A percentile compares a stretch with the other conserved stretches of the same genome.
Conservation (phyloP, 352 stramenopile genomes). For the Pythium apleroticum region DNA sequence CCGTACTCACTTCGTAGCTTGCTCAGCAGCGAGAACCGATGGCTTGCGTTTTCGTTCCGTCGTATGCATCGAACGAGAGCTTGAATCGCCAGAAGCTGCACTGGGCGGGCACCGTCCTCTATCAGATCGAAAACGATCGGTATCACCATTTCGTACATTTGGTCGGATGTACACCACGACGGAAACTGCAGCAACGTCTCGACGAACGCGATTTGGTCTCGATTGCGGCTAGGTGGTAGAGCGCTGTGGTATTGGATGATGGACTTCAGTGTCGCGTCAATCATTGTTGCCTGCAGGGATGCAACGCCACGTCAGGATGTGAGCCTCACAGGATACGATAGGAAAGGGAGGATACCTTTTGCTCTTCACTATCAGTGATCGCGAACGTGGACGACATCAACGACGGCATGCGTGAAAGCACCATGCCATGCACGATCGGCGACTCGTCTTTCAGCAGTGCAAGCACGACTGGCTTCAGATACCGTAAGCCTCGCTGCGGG, state of each 20-base stretch:
- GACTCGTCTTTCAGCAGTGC: constrained; percentile 69
- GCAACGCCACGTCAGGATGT: neutral
- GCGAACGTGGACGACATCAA: constrained; percentile 55
- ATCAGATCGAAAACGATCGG: constrained; percentile 80
- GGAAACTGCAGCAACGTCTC: constrained; percentile 62
- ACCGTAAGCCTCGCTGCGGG: constrained; percentile 56
- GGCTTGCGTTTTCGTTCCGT: constrained; percentile 60
- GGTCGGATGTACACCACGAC: constrained; percentile 49
- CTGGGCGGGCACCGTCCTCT: constrained; percentile 69
- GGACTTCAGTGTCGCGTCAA: constrained; percentile 63
- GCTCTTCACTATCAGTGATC: constrained; percentile 52
- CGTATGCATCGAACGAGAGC: constrained; percentile 69
- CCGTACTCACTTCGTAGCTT: constrained; percentile 72
- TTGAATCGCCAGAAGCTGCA: constrained; percentile 67
- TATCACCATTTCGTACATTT: constrained; percentile 75
- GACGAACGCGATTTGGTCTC: constrained; percentile 68
- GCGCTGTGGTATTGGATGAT: constrained; percentile 78
- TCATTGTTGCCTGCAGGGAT: constrained; percentile 34
- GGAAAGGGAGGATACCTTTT: constrained; percentile 48
- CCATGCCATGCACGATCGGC: constrained; percentile 55
- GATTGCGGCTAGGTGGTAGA: constrained; percentile 59
- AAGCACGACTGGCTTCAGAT: constrained; percentile 58
- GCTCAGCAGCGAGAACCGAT: constrained; percentile 70
- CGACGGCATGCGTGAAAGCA: constrained; percentile 50
- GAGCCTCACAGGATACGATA: neutral